Evolutionary conservation across 805 yeast genomes (phyloP), one percentile per base, ranked within the genome.

Genomic region (Candida nemodendra): DNA sequence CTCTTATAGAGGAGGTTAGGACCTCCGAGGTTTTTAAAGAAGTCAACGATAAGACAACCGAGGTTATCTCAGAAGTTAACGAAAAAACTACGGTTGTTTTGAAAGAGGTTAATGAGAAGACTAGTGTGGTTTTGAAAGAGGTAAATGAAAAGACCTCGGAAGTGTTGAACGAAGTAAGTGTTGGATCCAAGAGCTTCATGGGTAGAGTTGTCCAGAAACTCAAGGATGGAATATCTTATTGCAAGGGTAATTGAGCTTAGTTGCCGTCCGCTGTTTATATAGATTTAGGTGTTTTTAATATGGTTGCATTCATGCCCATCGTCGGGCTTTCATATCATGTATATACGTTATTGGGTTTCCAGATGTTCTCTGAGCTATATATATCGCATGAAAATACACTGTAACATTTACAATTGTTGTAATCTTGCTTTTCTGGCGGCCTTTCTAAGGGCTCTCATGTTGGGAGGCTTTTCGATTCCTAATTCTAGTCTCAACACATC

Each of bases 381-480:
- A 9, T 27, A 11, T 15, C 30, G 9, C 14, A 11, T 13, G 14
- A 9, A 27, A 27, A n/a, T 27, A 11, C 30, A 27, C 9, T n/a
- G 14, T 27, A n/a, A n/a, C 32, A 30, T 30, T n/a, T n/a, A n/a
- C n/a, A n/a, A n/a, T n/a, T n/a, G n/a, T n/a, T 35, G 27, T n/a
- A 32, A 16, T 27, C 35, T 44, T 27, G 45, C 39, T 19, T 43
- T 36, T 38, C 56, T 60, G n/a, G 60, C 56, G 13, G 39, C 36
- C 47, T 68, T 71, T 36, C 93, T 69, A 54, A 88, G 64, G 28
- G 62, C 66, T 47, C 96, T 71, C 63, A 89, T 74, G 56, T 89
- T 89, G 8, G 87, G 86, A 0, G 96, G 96, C 40, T 72, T 72
- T 42, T 76, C 80, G 35, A 91, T 79, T 4, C 89, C 85, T 44